These are phyloP conservation scores for Russula sp. DNA, from an alignment of 768 basidiomycete species.

Conservation along the genomic window DNA sequence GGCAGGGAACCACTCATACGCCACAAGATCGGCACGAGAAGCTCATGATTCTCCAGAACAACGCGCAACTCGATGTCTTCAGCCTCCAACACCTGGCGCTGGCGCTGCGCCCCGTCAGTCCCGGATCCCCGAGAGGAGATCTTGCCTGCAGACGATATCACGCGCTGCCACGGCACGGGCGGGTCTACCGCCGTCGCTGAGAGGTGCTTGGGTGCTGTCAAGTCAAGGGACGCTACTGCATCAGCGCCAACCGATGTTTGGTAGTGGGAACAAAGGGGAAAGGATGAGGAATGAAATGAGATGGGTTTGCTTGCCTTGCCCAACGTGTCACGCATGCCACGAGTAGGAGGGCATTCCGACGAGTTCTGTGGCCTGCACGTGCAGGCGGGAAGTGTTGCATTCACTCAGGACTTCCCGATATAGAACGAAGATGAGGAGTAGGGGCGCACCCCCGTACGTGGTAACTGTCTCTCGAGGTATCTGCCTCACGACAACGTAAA, in stretches of 20 bases:
- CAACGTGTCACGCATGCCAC: constrained; percentile 78
- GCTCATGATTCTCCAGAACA: constrained; percentile 47
- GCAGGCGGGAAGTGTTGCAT: not conserved
- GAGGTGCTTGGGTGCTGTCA: constrained; percentile 74
- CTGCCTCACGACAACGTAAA: constrained; percentile 62
- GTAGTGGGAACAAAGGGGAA: not conserved
- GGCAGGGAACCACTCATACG: constrained; percentile 73
- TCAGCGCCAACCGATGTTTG: not conserved
- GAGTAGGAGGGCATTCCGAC: constrained; percentile 73
- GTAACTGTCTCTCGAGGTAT: constrained; percentile 67
- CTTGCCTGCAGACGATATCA: constrained; percentile 58
- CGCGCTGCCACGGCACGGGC: constrained; percentile 78
- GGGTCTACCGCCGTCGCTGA: constrained; percentile 49
- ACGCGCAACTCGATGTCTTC: constrained; percentile 74
- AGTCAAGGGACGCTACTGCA: not conserved
- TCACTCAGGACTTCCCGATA: no score
- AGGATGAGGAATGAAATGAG: not conserved
- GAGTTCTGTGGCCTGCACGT: constrained; percentile 64
- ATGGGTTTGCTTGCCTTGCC: constrained; percentile 48
- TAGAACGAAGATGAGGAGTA: no score
- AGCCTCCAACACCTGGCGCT: constrained; percentile 65
- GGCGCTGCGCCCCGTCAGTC: constrained; percentile 68
- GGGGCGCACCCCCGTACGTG: constrained; percentile 56
- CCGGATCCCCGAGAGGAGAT: constrained; percentile 83
- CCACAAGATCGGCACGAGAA: constrained; percentile 49